These are phyloP conservation scores for Claviceps sp. DNA, from an alignment of 2,329 filamentous ascomycete species.

Conservation along the genomic window DNA sequence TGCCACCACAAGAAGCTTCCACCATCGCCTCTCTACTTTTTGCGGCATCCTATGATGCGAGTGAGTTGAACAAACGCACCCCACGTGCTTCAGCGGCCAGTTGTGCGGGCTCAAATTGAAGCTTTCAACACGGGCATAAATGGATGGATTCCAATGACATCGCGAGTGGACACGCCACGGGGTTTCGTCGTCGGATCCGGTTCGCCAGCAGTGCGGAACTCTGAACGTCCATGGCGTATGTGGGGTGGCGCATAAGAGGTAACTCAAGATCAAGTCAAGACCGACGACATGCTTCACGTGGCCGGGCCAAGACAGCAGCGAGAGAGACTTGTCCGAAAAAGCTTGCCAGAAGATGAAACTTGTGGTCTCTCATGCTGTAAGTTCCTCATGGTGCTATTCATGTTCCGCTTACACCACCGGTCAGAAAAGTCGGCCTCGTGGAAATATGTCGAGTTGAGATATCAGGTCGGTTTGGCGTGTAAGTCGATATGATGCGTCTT, in stretches of 20 bases:
- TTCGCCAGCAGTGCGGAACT: constrained; percentile 12
- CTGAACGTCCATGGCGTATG: neutral
- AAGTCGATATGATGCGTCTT: neutral
- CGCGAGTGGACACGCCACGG: constrained; percentile 15
- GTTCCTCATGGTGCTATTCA: neutral
- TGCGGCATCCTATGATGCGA: neutral
- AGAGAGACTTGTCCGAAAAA: neutral
- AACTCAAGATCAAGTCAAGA: neutral
- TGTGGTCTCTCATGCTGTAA: neutral
- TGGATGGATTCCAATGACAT: constrained; percentile 5
- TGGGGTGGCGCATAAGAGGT: neutral
- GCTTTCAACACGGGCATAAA: constrained; percentile 8
- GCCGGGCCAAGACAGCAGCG: neutral
- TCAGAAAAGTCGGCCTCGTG: neutral
- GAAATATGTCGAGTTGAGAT: neutral
- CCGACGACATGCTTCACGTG: neutral
- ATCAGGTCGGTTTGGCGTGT: neutral
- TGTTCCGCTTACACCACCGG: neutral
- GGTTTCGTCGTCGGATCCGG: constrained; percentile 15
- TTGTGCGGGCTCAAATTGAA: neutral
- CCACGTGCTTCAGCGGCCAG: constrained; percentile 13
- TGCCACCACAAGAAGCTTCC: neutral
- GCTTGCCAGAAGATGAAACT: neutral
- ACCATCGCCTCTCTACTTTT: neutral
- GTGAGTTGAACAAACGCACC: neutral